Evolutionary conservation across 176 grass and related monocot genomes (phyloP), one percentile per base, ranked within the genome.

Genomic region (Carex kokanica): DNA sequence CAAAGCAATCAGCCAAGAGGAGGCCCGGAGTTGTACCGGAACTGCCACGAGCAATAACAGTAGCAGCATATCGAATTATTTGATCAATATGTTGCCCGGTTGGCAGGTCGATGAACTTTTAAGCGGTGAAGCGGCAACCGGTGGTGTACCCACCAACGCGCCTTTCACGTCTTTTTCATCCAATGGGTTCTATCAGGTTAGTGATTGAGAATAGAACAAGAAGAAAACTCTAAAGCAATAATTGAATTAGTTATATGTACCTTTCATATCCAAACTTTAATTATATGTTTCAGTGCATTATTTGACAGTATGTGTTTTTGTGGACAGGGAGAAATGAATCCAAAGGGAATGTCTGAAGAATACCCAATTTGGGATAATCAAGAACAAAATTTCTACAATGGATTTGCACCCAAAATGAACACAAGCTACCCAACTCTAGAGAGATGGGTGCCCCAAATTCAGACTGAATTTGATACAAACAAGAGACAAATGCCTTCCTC

Each of bases 71-170:
- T 97, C 91, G 21, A 92, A 97, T 83, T 94, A 97, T 85, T 88
- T 97, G 11, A 97, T 85, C 65, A 97, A 94, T 78, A 97, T 86
- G 81, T 86, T 94, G 52, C 95, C 95, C 17, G 95, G 95, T 11
- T 97, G 95, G 95, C 90, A 94, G 45, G 92, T 97, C 34, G 92
- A 97, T 81, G 91, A 97, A 38, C 90, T 97, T 72, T 81, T 97
- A 60, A 65, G 86, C 2, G 84, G 88, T 68, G 90, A 91, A 75
- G 90, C 66, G 23, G 83, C 59, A 10, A 78, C 85, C 21, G 60
- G 72, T 3, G 53, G 17, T 74, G 24, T 2, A 51, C 23, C 41
- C 31, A 17, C 60, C 86, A 31, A 54, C 13, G 43, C 41, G 6
- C 60, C 78, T 23, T 43, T 18, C 38, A 21, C 24, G 10, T 82